Evolutionary conservation across 1,284 basidiomycete species (phyloP).

Genomic region (Mycena citricolor): DNA sequence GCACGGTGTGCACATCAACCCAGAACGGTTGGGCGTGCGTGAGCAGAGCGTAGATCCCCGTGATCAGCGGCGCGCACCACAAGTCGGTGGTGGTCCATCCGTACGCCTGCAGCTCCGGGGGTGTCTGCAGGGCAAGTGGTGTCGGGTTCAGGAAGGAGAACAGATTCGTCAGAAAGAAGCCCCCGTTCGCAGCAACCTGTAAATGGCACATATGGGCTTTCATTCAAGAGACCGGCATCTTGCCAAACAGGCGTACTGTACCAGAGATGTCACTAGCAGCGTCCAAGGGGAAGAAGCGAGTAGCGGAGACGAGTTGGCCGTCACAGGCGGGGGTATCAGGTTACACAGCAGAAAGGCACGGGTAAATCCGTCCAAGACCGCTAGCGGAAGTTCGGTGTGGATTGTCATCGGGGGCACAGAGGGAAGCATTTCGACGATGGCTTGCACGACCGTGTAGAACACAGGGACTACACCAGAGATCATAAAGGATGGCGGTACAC

Average conservation of each 20-base stretch:
- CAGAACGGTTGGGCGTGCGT: constrained; percentile 80
- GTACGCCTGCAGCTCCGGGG: constrained; percentile 65
- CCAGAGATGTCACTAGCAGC: constrained; percentile 64
- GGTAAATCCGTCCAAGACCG: constrained; percentile 65
- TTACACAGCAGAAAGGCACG: constrained; percentile 72
- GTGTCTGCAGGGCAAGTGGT: constrained; percentile 60
- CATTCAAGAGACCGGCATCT: background rate
- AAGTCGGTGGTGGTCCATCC: constrained; percentile 76
- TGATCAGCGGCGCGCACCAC: constrained; percentile 72
- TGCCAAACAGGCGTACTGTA: no score
- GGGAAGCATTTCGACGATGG: constrained; percentile 60
- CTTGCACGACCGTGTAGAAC: constrained; percentile 55
- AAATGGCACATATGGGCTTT: background rate
- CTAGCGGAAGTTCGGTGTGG: constrained; percentile 59
- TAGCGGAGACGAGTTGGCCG: constrained; percentile 44
- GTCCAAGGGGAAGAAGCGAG: constrained; percentile 70
- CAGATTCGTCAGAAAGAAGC: constrained; percentile 70
- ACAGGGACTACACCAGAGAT: constrained; percentile 56
- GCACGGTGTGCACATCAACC: constrained; percentile 53
- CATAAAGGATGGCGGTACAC: constrained; percentile 69
- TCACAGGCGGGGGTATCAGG: constrained; percentile 64
- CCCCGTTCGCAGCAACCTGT: constrained; percentile 68
- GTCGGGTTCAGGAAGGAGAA: constrained; percentile 70
- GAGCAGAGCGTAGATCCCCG: constrained; percentile 68
- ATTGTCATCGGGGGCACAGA: constrained; percentile 50